phyloP scores from a whole-genome alignment of 2,329 filamentous ascomycete species.

The Curvularia verruculosa region DNA sequence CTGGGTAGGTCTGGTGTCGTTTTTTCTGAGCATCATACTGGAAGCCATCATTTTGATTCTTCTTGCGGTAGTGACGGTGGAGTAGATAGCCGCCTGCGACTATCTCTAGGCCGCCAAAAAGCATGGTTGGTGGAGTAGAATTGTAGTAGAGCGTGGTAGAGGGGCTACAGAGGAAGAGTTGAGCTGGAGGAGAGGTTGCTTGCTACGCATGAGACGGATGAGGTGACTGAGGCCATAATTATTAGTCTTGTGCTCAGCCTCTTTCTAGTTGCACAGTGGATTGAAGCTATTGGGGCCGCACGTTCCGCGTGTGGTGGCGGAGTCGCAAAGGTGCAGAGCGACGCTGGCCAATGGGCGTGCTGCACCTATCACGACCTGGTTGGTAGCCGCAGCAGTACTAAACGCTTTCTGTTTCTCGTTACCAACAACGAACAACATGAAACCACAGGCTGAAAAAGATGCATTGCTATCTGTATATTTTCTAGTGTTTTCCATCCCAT shows the following conservation, averaged over 20 bases:
- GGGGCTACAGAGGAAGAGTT: background rate
- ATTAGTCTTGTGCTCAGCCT: slow-evolving; percentile 30
- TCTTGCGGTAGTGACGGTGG: slow-evolving; percentile 45
- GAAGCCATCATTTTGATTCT: slow-evolving; percentile 39
- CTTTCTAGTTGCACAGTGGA: slow-evolving; percentile 23
- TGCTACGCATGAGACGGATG: slow-evolving; percentile 2
- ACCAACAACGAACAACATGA: background rate
- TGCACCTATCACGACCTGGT: slow-evolving; percentile 8
- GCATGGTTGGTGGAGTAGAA: slow-evolving; percentile 37
- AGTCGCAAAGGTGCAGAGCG: slow-evolving; percentile 21
- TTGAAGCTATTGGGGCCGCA: slow-evolving; percentile 28
- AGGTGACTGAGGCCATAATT: slow-evolving; percentile 29
- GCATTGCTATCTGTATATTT: background rate
- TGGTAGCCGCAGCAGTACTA: background rate
- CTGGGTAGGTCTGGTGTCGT: slow-evolving; percentile 40
- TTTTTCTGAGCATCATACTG: slow-evolving; percentile 34
- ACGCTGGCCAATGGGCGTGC: slow-evolving; percentile 12
- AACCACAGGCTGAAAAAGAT: background rate
- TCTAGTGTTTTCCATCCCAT: background rate
- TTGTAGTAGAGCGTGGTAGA: background rate
- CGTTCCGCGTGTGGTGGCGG: slow-evolving; percentile 31
- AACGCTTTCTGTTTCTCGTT: background rate
- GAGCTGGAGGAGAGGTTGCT: background rate
- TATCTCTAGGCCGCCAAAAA: slow-evolving; percentile 49
- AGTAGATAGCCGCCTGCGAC: slow-evolving; percentile 45